These are phyloP conservation scores for Astragalus membranaceus DNA, from an alignment of 306 rosid species.

Conservation along the genomic window DNA sequence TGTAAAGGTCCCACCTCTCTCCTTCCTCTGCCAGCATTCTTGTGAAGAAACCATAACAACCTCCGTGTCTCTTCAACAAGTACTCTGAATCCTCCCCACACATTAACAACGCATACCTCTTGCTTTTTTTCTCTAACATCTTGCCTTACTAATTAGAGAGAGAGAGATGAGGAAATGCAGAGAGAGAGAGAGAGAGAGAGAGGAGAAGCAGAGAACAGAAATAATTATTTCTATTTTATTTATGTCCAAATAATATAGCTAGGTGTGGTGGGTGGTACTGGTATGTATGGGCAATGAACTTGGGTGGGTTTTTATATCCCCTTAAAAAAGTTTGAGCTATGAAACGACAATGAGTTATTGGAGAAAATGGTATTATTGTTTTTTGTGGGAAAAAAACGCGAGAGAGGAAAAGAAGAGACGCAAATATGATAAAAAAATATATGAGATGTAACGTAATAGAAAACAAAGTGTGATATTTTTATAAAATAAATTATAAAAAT, in stretches of 20 bases:
- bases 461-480: too few species aligned
- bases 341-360: too few species aligned
- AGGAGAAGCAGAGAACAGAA: background rate
- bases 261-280: too few species aligned
- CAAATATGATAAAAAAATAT: too few species aligned
- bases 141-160: background rate
- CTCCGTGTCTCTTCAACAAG: slow-evolving; percentile 64
- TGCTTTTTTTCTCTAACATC: background rate
- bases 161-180: background rate
- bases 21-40: slow-evolving; percentile 71
- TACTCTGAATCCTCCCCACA: slow-evolving; percentile 92
- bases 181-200: slow-evolving; percentile 12
- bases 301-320: background rate
- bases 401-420: too few species aligned
- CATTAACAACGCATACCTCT: slow-evolving; percentile 50
- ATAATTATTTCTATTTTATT: too few species aligned
- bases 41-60: slow-evolving; percentile 64
- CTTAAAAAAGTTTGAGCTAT: background rate
- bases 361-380: too few species aligned
- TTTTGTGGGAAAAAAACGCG: too few species aligned
- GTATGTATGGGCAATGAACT: background rate
- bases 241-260: background rate
- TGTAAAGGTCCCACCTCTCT: slow-evolving; percentile 64
- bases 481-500: too few species aligned
- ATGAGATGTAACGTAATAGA: too few species aligned